Evolutionary conservation across 768 basidiomycete species (phyloP), one percentile per base, ranked within the genome.

Genomic region (button mushroom (Agaricus bisporus)): DNA sequence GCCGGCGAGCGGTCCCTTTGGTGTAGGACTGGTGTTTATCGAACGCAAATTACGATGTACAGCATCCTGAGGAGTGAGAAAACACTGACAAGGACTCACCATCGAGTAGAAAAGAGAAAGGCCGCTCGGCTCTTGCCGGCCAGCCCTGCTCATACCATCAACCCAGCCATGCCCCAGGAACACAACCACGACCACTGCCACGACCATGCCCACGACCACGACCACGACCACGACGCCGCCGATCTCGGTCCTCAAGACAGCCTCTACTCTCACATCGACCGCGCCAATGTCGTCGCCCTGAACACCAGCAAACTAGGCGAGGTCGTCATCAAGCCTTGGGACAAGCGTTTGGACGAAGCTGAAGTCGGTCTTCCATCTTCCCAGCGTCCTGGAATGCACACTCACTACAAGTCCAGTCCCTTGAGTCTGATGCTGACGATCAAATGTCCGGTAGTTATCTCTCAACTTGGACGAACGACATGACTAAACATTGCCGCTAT

Each of bases 401-500:
- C 28, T 48, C n/a, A 55, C 50, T 60, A 5, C 29, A 51, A 39
- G 51, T 20, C 7, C 59, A 97, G 93, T 89, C 70, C 56, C 65
- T 94, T 55, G 88, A 93, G 67, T 93, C 91, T 15, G 94, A 97
- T 58, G 87, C 88, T 32, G 94, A 95, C 68, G 93, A 95, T 63
- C 88, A 92, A 67, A 68, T 97, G 90, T 91, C 67, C 61, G 39
- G 47, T 38, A 32, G 14, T 26, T 29, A 4, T 48, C 28, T 7
- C 36, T 43, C 43, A 36, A 53, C 25, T 52, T 49, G 35, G 50
- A 32, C 41, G 48, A 17, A 15, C n/a, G 18, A 18, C 32, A 32
- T 56, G 25, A 17, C 28, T 56, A 15, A 15, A 49, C 36, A 9
- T 28, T 20, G 56, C 32, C 41, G 8, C 20, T 43, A 38, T 59